These are phyloP conservation scores for Sporothrix brasiliensis DNA, from an alignment of 2,329 filamentous ascomycete species.

Conservation along the genomic window DNA sequence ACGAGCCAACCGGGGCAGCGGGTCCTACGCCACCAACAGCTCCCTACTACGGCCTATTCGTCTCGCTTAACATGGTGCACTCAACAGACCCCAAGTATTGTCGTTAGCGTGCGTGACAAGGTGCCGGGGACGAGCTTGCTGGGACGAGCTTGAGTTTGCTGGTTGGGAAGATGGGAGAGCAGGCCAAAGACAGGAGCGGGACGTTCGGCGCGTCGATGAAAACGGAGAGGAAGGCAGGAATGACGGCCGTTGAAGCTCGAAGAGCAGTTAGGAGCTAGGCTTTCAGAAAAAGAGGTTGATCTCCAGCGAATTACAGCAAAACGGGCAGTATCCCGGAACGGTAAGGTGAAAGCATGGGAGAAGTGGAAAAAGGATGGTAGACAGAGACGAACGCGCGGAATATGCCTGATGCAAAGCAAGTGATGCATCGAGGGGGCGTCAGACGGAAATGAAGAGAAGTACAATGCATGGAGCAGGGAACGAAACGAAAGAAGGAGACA, in stretches of 20 bases:
- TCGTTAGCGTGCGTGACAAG: not conserved
- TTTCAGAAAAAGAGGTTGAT: not conserved
- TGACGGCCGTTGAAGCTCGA: too few relatives aligned
- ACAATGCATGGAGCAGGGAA: not conserved
- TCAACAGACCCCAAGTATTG: not conserved
- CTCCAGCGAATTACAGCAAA: conserved; percentile 1
- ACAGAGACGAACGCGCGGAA: not conserved
- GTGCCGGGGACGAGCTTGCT: too few relatives aligned
- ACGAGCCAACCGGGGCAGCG: conserved; percentile 8
- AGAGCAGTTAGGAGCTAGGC: too few relatives aligned
- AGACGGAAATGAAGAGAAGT: not conserved
- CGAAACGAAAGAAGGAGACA: not conserved
- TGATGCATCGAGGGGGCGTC: not conserved
- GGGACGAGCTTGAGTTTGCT: too few relatives aligned
- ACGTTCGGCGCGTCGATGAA: too few relatives aligned
- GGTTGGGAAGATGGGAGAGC: too few relatives aligned
- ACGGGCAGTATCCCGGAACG: not conserved
- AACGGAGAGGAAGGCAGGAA: not conserved
- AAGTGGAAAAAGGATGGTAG: not conserved
- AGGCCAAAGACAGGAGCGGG: too few relatives aligned
- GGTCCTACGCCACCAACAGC: not conserved
- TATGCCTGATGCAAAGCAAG: conserved; percentile 4
- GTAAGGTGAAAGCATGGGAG: conserved; percentile 6
- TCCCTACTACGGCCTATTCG: not conserved
- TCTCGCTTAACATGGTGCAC: conserved; percentile 9